Evolutionary conservation across 2,329 filamentous ascomycete species (phyloP).

Genomic region (Chaetomiaceae sp.): DNA sequence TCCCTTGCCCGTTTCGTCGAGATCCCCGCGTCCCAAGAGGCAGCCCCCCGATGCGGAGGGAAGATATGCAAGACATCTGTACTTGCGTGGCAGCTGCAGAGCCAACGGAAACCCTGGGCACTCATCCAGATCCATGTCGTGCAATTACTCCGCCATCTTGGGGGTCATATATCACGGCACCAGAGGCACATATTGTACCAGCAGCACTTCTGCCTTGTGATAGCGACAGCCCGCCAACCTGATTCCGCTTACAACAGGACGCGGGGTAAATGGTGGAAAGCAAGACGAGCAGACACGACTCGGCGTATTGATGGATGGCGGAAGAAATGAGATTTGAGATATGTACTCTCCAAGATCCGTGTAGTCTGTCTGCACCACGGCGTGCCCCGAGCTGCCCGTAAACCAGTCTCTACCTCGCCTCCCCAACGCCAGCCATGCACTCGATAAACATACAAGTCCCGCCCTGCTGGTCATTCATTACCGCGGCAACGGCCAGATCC

Average conservation of each 20-base stretch:
- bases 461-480: background rate
- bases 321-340: slow-evolving; percentile 11
- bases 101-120: slow-evolving; percentile 12
- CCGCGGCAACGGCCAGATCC: background rate
- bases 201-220: too few species aligned
- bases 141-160: background rate
- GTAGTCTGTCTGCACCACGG: background rate
- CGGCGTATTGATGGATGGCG: background rate
- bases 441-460: slow-evolving; percentile 12
- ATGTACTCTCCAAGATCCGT: slow-evolving; percentile 6
- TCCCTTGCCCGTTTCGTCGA: slow-evolving; percentile 3
- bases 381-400: slow-evolving; percentile 2
- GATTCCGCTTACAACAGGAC: background rate
- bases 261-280: too few species aligned
- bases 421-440: slow-evolving; percentile 25
- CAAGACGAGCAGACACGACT: background rate
- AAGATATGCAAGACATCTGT: slow-evolving; percentile 16
- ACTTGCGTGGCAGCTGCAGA: slow-evolving; percentile 18
- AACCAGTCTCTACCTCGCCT: slow-evolving; percentile 5
- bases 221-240: too few species aligned
- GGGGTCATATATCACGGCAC: background rate
- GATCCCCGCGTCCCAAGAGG: slow-evolving; percentile 2
- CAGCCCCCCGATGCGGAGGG: background rate
- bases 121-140: background rate
- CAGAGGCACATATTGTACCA: too few species aligned